Evolutionary conservation across 805 yeast species (phyloP), one percentile per base, ranked within the genome.

Genomic region (Maudiozyma barnettii): DNA sequence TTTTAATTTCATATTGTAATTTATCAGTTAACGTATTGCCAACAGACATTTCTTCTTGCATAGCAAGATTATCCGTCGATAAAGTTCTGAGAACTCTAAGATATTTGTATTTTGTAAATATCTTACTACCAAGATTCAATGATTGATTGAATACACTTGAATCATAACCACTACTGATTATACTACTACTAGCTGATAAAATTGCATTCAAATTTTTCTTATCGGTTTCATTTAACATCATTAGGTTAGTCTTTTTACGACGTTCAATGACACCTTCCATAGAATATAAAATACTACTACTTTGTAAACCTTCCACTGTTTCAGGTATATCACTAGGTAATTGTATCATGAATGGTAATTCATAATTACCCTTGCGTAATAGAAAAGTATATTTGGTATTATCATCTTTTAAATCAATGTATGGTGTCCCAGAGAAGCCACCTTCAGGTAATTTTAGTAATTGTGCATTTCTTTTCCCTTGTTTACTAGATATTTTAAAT

Each of bases 1-100:
- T 80, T 48, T 83, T 81, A 47, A 91, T 78, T 14, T 87, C 80
- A 64, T 91, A 90, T 63, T 90, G 96, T 39, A 91, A 81, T 61
- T 87, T 88, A 45, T 78, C 72, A 1, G 95, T 91, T 95, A 96
- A 87, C 4, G 89, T 84, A 60, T 88, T 89, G 48, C 88, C 95
- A 35, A 90, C 90, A 0, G 91, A 85, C 52, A 89, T 82, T 1
- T 96, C 87, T 61, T 90, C 96, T 21, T 61, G 64, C 39, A 63
- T 49, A 5, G 69, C 58, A 30, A 86, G 73, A 16, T 89, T 76
- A 63, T 90, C 96, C 2, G 86, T 73, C 4, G 95, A 79, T 48
- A 90, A 68, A 0, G 97, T 90, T 55, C 97, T 73, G 23, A 91
- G 75, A 3, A 90, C 82, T 39, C 96, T 76, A 13, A 91, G 61